Evolutionary conservation across 495 filamentous ascomycete genomes (phyloP).

Genomic region (Aspergillus kassunensis): DNA sequence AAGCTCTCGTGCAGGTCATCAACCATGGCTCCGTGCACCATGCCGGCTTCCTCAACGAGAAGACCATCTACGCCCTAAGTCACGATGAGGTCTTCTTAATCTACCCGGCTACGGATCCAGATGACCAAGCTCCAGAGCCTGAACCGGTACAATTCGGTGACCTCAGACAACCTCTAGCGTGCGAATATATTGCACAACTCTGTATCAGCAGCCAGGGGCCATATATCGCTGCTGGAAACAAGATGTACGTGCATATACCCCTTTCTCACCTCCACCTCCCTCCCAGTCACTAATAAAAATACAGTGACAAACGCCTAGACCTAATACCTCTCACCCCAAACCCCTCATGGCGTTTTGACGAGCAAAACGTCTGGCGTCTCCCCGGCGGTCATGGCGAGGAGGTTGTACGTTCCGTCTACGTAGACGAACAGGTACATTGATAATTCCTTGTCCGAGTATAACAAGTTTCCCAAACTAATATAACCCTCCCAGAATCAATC

Average conservation of each 20-base stretch:
- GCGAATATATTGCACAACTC: conserved; percentile 81
- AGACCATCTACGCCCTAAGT: conserved; percentile 68
- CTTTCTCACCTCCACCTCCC: conserved; percentile 8
- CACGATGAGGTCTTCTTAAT: conserved; percentile 79
- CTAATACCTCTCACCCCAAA: conserved; percentile 59
- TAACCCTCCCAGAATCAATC: conserved; percentile 54
- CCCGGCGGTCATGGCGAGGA: conserved; percentile 79
- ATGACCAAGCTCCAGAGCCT: conserved; percentile 48
- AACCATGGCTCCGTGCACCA: conserved; percentile 88
- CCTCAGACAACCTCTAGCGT: conserved; percentile 62
- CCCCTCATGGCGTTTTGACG: conserved; percentile 58
- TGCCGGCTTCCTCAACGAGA: conserved; percentile 69
- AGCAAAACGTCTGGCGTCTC: conserved; percentile 58
- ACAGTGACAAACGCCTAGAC: conserved; percentile 63
- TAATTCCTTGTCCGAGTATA: background rate
- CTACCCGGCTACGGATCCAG: conserved; percentile 60
- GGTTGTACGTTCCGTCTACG: conserved; percentile 72
- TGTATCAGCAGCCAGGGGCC: conserved; percentile 49
- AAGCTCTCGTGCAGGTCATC: conserved; percentile 78
- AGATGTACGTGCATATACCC: conserved; percentile 28
- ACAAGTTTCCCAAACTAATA: background rate
- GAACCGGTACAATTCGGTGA: conserved; percentile 67
- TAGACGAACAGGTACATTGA: conserved; percentile 59
- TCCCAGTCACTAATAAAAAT: conserved; percentile 7
- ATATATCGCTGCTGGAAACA: conserved; percentile 43